A percentile compares a stretch with the other conserved stretches of the same genome.
These are phyloP conservation scores for Dentiscutata heterogama DNA, from an alignment of 371 early-diverging fungal genomes.

Conservation along the genomic window DNA sequence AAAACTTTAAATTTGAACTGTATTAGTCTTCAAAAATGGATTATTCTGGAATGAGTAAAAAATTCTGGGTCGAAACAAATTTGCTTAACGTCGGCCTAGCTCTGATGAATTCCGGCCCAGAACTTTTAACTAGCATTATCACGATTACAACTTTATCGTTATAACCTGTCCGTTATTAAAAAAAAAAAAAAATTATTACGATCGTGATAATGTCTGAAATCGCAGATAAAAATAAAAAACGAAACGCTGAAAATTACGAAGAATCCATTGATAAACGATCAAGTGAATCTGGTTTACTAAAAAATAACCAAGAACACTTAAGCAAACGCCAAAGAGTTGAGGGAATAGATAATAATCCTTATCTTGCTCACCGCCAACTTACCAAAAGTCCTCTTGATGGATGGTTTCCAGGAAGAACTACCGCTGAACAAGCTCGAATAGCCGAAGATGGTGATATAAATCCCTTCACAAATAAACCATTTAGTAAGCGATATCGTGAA, in stretches of 20 bases:
- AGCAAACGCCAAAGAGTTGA: slow-evolving; percentile 7
- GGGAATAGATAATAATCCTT: slow-evolving; percentile 10
- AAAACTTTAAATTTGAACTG: too few relatives aligned
- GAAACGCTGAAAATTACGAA: neutral
- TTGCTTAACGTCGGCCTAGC: too few relatives aligned
- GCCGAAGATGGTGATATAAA: slow-evolving; percentile 82
- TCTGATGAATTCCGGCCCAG: too few relatives aligned
- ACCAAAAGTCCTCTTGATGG: slow-evolving; percentile 52
- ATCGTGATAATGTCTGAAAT: too few relatives aligned
- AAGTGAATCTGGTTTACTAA: neutral
- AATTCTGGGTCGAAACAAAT: too few relatives aligned
- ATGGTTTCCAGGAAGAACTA: slow-evolving; percentile 72
- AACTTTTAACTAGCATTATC: too few relatives aligned
- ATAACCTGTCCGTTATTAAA: too few relatives aligned
- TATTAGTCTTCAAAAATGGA: too few relatives aligned
- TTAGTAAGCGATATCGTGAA: slow-evolving; percentile 81
- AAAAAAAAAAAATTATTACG: too few relatives aligned
- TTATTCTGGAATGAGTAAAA: too few relatives aligned
- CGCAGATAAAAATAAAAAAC: neutral
- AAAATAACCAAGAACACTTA: neutral
- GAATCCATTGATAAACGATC: neutral
- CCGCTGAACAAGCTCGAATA: slow-evolving; percentile 74
- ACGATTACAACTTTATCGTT: too few relatives aligned
- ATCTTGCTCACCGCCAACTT: neutral
- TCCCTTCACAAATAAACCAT: slow-evolving; percentile 85